Base-by-base conservation (phyloP, 192 early-diverging fungal species). In the Rhizophlyctis rosea region DNA sequence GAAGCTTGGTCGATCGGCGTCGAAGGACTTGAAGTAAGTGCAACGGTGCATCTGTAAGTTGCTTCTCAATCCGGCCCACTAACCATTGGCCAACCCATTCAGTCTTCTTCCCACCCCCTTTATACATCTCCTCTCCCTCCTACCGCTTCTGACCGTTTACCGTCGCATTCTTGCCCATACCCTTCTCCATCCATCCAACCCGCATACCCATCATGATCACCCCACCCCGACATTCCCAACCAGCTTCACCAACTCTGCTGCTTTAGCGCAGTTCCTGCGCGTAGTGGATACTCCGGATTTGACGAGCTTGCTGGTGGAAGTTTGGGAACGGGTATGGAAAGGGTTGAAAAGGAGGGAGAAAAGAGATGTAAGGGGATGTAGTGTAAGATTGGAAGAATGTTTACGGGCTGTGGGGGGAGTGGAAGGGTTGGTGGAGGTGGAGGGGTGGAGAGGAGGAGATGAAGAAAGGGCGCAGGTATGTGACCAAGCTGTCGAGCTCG, bases 51-150 rank as follows among this genome's bases (percentile, higher is more conserved):
- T n/a, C 29, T 55, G n/a, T n/a, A n/a, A n/a, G 61, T 23, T 34
- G 28, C 29, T 16, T 23, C 3, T 50, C 27, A 27, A 3, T 14
- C 24, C 25, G 50, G 1, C 18, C n/a, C 23, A 16, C 4, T 52
- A 47, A 50, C 14, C 44, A n/a, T n/a, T n/a, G n/a, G n/a, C 25
- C 35, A 27, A 9, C 34, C 27, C 21, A 29, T 34, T 7, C 56
- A 81, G 80, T 39, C 65, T 71, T 4, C 74, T 82, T 0, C 80
- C 80, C 3, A 62, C 64, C 33, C 59, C 63, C 7, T 57, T 82
- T 18, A 66, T 79, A 50, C 67, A 56, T 1, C 63, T 62, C 35
- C 65, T 81, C 33, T 29, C 59, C 4, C 70, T 67, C 13, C 58
- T 73, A 13, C 71, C 74, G 2, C 63, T 77, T 0, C 64, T 82